A percentile compares a stretch with the other conserved stretches of the same genome.
Evolutionary conservation across 202 grass and related monocot species (phyloP).

Genomic region (Elaeis oleifera): DNA sequence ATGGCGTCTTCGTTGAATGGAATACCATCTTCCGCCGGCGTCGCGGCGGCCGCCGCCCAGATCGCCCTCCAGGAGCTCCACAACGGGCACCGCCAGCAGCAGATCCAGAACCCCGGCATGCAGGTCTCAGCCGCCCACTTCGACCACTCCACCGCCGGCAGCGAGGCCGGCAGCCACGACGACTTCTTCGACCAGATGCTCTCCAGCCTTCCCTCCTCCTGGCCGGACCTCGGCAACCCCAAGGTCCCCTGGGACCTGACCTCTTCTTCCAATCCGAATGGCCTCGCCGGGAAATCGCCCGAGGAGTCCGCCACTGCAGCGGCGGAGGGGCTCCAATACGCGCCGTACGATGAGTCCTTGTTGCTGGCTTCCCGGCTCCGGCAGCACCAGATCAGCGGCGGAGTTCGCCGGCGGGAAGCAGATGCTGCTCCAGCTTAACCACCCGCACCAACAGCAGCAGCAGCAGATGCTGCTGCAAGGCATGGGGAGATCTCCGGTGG

Average conservation of each 20-base stretch:
- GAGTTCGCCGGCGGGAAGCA: slow-evolving; percentile 31
- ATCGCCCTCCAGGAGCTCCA: slow-evolving; percentile 47
- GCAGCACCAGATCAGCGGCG: slow-evolving; percentile 58
- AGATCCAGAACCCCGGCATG: too few relatives aligned
- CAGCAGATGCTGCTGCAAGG: slow-evolving; percentile 52
- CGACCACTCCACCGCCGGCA: background rate
- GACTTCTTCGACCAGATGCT: slow-evolving; percentile 71
- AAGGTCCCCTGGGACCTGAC: slow-evolving; percentile 23
- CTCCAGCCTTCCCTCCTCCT: slow-evolving; percentile 36
- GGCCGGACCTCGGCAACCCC: slow-evolving; percentile 34
- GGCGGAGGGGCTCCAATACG: slow-evolving; percentile 1
- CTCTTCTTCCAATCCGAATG: slow-evolving; percentile 20
- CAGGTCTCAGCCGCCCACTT: background rate
- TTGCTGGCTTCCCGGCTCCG: slow-evolving; percentile 47
- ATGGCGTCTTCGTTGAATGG: too few relatives aligned
- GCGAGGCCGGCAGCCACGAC: slow-evolving; percentile 29
- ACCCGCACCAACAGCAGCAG: slow-evolving; percentile 23
- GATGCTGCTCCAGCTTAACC: slow-evolving; percentile 50
- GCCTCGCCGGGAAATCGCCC: background rate
- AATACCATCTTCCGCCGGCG: slow-evolving; percentile 10
- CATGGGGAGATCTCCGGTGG: slow-evolving; percentile 31
- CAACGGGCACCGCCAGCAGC: slow-evolving; percentile 5
- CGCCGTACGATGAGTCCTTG: slow-evolving; percentile 41
- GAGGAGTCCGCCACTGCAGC: background rate
- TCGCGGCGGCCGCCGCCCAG: slow-evolving; percentile 29